Base-by-base conservation (phyloP, 148 eudicot species). In the Salicornia ramosissima region DNA sequence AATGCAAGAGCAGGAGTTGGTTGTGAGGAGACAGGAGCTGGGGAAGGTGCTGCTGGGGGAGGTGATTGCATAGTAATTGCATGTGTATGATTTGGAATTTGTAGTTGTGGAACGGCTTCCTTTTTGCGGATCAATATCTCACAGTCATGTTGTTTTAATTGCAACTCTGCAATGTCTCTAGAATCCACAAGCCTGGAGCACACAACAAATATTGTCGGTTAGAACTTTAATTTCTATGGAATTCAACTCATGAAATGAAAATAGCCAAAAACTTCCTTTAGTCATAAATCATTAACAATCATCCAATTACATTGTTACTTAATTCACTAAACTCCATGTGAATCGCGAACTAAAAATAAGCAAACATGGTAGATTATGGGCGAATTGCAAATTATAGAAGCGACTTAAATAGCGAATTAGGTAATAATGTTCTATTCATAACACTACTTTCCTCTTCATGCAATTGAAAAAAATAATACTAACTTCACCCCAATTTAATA, bases 111-210 rank as follows among this genome's bases (percentile, higher is more conserved):
- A 79, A 88, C 57, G 71, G 89, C 96, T 73, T 84, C 89, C 63
- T 88, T 82, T 76, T 90, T 90, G 64, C 96, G 83, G 30, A 90
- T 88, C 73, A 79, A 26, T 43, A 90, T 72, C 79, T 90, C 96
- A 83, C 89, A 90, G 63, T 83, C 91, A 22, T 77, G 78, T 73
- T 90, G 93, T 79, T 90, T 88, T 80, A 88, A 34, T 67, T 90
- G 74, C 71, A 90, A 74, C 67, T 90, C 93, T 72, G 78, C 80
- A 57, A 90, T 90, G 76, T 88, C 96, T 74, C 86, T 84, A 22
- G 93, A 88, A 85, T 90, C 96, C 68, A 90, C 96, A 52, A 90
- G 87, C 81, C 96, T 90, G 73, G 56, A 78, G 14, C 56, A 72
- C 8, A 63, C 29, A 51, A 33, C 10, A 65, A 34, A 24, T 33